Conservation (phyloP, 129 eudicot species). For the Solidago caesia region DNA sequence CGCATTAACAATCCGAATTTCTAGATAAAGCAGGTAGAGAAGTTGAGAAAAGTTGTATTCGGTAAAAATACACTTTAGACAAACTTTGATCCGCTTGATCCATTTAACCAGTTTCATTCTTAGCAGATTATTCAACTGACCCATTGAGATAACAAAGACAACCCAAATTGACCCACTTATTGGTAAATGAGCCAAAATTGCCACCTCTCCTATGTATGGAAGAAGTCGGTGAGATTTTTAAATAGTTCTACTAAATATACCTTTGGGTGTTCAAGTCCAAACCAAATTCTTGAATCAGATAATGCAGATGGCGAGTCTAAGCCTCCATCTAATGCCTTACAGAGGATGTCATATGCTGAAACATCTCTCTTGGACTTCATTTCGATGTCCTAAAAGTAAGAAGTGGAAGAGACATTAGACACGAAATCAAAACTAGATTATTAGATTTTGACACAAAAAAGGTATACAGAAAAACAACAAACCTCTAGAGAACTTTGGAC, state of each 20-base stretch:
- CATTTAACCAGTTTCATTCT: not conserved
- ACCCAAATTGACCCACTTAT: not conserved
- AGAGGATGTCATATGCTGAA: constrained; percentile 52
- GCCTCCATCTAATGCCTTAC: constrained; percentile 59
- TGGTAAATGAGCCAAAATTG: not conserved
- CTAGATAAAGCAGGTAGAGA: not conserved
- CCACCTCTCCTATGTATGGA: constrained; percentile 1
- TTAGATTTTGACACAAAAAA: not conserved
- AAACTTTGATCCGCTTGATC: not conserved
- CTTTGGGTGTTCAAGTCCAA: constrained; percentile 88
- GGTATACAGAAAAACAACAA: constrained; percentile 5
- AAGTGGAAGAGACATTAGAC: constrained; percentile 12
- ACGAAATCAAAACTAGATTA: constrained; percentile 1
- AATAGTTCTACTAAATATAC: constrained; percentile 33
- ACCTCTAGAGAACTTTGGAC: constrained; percentile 61
- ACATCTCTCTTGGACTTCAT: constrained; percentile 51
- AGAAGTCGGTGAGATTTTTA: not conserved
- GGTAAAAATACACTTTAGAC: not conserved
- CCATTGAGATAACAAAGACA: not conserved
- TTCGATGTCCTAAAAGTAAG: constrained; percentile 40
- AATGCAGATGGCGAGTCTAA: constrained; percentile 40
- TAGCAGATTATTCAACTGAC: not conserved
- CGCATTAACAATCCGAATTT: not conserved
- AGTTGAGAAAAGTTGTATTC: not conserved
- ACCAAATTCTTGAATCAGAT: constrained; percentile 68